A percentile compares a stretch with the other conserved stretches of the same genome.
Evolutionary conservation across 352 stramenopile genomes (phyloP).

Genomic region (Stramenopiles sp.): DNA sequence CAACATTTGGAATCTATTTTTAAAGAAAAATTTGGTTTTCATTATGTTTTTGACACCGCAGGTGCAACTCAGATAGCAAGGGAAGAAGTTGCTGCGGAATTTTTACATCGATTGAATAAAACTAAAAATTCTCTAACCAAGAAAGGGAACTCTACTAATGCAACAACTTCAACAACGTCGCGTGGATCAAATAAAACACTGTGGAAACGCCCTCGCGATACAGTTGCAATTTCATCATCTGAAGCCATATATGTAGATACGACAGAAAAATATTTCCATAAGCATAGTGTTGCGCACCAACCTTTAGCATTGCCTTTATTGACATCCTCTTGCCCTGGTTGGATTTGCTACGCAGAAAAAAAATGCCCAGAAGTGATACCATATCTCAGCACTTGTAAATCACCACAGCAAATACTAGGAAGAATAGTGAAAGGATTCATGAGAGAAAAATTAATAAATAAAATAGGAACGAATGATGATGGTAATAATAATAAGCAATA

Average conservation of each 20-base stretch:
- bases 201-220: too few species aligned
- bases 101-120: too few species aligned
- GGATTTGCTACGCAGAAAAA: slow-evolving; percentile 94
- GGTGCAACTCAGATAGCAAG: background rate
- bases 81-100: background rate
- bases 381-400: slow-evolving; percentile 81
- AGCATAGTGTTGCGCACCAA: too few species aligned
- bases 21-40: background rate
- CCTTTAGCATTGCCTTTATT: slow-evolving; percentile 74
- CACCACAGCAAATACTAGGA: slow-evolving; percentile 75
- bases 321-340: slow-evolving; percentile 82
- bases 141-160: too few species aligned
- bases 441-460: background rate
- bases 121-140: too few species aligned
- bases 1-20: background rate
- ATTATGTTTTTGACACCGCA: background rate
- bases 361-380: slow-evolving; percentile 73
- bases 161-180: too few species aligned
- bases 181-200: too few species aligned
- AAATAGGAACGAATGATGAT: too few species aligned
- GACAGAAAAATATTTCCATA: too few species aligned
- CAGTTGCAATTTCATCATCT: too few species aligned
- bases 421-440: slow-evolving; percentile 5
- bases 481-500: too few species aligned
- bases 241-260: too few species aligned